Evolutionary conservation across 495 filamentous ascomycete species (phyloP).

Genomic region (Eremomyces bilateralis): DNA sequence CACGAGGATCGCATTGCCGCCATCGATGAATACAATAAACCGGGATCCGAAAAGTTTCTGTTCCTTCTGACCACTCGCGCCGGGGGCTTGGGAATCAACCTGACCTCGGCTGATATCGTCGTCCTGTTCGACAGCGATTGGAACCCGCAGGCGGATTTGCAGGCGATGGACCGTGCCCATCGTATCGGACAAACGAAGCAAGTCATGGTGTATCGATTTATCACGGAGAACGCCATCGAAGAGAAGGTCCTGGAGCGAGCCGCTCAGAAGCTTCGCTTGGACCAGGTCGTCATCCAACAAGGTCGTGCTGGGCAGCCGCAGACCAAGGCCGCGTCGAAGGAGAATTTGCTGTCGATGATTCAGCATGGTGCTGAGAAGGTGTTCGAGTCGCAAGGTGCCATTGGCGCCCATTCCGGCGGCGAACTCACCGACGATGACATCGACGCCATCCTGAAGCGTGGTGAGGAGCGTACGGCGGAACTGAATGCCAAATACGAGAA

Average conservation of each 20-base stretch:
- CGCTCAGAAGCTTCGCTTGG: slow-evolving; percentile 88
- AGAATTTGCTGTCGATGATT: slow-evolving; percentile 93
- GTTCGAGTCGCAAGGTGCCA: slow-evolving; percentile 46
- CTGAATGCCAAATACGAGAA: slow-evolving; percentile 89
- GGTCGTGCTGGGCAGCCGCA: slow-evolving; percentile 82
- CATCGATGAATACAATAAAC: slow-evolving; percentile 96
- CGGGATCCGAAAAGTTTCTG: slow-evolving; percentile 86
- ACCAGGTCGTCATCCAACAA: slow-evolving; percentile 98
- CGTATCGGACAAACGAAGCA: slow-evolving; percentile 98
- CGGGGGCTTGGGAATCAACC: slow-evolving; percentile 93
- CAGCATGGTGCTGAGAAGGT: slow-evolving; percentile 94
- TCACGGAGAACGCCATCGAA: slow-evolving; percentile 95
- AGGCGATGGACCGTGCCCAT: slow-evolving; percentile 97
- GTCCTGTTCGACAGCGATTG: slow-evolving; percentile 98
- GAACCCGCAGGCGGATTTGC: slow-evolving; percentile 96
- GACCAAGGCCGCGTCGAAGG: slow-evolving; percentile 77
- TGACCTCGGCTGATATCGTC: slow-evolving; percentile 90
- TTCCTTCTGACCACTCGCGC: slow-evolving; percentile 96
- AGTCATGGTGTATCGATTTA: slow-evolving; percentile 84
- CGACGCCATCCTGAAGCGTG: slow-evolving; percentile 64
- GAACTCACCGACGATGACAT: slow-evolving; percentile 63
- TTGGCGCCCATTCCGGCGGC: slow-evolving; percentile 30
- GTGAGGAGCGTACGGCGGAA: slow-evolving; percentile 72
- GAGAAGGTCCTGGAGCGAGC: slow-evolving; percentile 96
- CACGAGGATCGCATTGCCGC: slow-evolving; percentile 95